phyloP scores from a whole-genome alignment of 75 land plant species.

The Azolla pinnata region DNA sequence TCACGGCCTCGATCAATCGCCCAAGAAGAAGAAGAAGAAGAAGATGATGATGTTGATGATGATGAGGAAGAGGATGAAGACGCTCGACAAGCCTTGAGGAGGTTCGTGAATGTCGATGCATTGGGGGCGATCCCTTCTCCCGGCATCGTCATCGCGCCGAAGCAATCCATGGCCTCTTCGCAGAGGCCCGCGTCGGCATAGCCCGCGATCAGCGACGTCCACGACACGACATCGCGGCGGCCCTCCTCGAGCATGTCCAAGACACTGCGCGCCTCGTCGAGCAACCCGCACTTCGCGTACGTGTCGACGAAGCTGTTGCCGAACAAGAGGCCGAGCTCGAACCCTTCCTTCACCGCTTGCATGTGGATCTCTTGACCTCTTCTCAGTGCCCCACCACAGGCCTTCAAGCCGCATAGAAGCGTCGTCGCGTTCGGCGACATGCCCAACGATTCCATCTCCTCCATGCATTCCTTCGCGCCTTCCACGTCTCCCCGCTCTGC shows the following conservation, averaged over 20 bases:
- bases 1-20: no score
- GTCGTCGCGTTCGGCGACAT: neutral
- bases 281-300: slow-evolving; percentile 2
- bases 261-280: neutral
- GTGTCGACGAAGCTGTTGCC: neutral
- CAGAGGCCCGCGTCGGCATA: neutral
- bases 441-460: neutral
- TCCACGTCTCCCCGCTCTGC: neutral
- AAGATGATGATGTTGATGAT: no score
- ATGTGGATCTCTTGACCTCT: slow-evolving; percentile 2
- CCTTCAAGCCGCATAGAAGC: neutral
- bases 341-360: neutral
- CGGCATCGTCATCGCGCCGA: neutral
- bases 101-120: neutral
- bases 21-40: no score
- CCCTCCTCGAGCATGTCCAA: slow-evolving; percentile 12
- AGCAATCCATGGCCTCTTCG: neutral
- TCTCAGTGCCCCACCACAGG: neutral
- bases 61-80: no score
- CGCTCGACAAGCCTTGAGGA: neutral
- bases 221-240: slow-evolving; percentile 6
- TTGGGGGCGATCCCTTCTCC: neutral
- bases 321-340: neutral
- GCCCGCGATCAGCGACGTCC: slow-evolving; percentile 14
- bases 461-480: neutral